These are phyloP conservation scores for Fragilaria crotonensis DNA, from an alignment of 108 stramenopile species.

Conservation along the genomic window DNA sequence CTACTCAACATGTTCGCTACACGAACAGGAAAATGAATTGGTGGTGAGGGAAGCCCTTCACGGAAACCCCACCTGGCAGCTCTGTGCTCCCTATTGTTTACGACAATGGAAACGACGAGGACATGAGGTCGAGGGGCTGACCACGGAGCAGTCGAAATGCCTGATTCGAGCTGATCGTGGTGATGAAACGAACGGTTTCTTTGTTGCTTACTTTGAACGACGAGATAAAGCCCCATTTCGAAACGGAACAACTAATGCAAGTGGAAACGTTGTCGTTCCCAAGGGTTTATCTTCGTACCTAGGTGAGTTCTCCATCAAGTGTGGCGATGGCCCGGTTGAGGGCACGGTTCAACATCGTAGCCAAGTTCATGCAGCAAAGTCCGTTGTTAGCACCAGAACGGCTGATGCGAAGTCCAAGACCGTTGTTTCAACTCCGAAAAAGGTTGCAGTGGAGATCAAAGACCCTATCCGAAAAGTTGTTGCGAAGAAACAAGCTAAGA, in stretches of 20 bases:
- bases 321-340: no score
- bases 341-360: slow-evolving; percentile 3
- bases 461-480: neutral
- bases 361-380: slow-evolving; percentile 9
- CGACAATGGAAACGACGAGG: slow-evolving; percentile 84
- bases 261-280: neutral
- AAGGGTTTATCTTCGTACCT: slow-evolving; percentile 6
- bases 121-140: slow-evolving; percentile 52
- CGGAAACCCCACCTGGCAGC: slow-evolving; percentile 33
- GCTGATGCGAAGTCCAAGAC: slow-evolving; percentile 11
- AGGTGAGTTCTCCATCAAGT: slow-evolving; percentile 7
- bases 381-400: neutral
- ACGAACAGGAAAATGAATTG: slow-evolving; percentile 90
- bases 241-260: neutral
- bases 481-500: slow-evolving; percentile 68
- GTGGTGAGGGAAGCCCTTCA: slow-evolving; percentile 78
- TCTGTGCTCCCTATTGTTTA: slow-evolving; percentile 71
- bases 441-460: slow-evolving; percentile 4
- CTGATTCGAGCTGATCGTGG: slow-evolving; percentile 82
- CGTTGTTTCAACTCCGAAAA: neutral
- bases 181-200: slow-evolving; percentile 97
- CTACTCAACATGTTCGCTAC: slow-evolving; percentile 97
- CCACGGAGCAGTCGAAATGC: slow-evolving; percentile 53
- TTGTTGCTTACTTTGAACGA: slow-evolving; percentile 89
- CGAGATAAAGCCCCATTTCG: slow-evolving; percentile 1